Conservation (phyloP, 2,329 filamentous ascomycete species). For the Pseudogymnoascus verrucosus region DNA sequence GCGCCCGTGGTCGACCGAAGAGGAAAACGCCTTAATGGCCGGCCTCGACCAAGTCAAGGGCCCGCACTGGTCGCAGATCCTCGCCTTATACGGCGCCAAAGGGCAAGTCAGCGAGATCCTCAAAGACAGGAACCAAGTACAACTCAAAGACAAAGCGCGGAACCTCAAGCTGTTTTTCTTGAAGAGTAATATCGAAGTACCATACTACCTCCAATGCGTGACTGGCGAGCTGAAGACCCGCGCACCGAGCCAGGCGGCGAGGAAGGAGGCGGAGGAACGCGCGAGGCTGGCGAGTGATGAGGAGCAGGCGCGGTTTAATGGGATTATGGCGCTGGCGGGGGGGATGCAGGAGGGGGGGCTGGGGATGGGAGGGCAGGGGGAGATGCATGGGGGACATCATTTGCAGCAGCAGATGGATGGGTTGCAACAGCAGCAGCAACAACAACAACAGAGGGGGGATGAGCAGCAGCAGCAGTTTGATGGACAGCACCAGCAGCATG, state of each 20-base stretch:
- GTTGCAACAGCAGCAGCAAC: background rate
- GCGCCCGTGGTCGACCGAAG: constrained; percentile 79
- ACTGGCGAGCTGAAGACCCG: constrained; percentile 84
- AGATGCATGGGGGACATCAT: background rate
- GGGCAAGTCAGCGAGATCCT: constrained; percentile 75
- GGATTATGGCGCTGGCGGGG: constrained; percentile 48
- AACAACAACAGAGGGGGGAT: background rate
- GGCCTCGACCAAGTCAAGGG: constrained; percentile 84
- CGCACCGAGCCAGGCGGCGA: constrained; percentile 64
- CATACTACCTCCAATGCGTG: constrained; percentile 77
- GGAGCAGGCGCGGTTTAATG: constrained; percentile 51
- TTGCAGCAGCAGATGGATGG: background rate
- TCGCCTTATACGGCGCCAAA: constrained; percentile 72
- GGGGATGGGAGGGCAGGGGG: background rate
- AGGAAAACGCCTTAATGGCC: constrained; percentile 84
- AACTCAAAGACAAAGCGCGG: constrained; percentile 84
- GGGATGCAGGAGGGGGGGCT: constrained; percentile 30
- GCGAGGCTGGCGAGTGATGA: constrained; percentile 51
- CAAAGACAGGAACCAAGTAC: constrained; percentile 83
- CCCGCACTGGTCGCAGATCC: constrained; percentile 87
- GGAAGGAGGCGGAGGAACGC: constrained; percentile 59
- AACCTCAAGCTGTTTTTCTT: constrained; percentile 88
- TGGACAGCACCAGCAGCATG: background rate
- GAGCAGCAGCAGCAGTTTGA: constrained; percentile 6
- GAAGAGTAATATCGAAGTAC: constrained; percentile 86